Conservation (phyloP, 768 basidiomycete species). For the Leccinum olivaceopallidum region DNA sequence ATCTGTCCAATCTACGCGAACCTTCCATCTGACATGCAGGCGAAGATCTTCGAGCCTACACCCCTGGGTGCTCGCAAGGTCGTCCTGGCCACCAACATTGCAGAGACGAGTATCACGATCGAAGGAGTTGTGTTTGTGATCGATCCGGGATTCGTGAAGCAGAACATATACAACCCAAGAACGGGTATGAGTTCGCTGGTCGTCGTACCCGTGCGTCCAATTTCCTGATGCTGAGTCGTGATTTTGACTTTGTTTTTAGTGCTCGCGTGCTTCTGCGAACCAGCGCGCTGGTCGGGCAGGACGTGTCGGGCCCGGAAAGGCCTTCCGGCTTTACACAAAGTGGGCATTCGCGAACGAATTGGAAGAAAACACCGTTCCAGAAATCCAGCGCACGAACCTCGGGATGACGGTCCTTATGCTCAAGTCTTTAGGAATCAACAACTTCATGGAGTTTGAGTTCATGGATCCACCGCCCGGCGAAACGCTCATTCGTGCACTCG, state of each 20-base stretch:
- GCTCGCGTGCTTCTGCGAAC: constrained; percentile 96
- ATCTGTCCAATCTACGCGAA: constrained; percentile 99
- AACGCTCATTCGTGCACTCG: constrained; percentile 93
- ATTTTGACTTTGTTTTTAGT: constrained; percentile 44
- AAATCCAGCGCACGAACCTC: constrained; percentile 98
- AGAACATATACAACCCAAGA: constrained; percentile 97
- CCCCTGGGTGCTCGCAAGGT: constrained; percentile 96
- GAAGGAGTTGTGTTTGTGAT: constrained; percentile 99
- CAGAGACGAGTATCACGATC: constrained; percentile 99
- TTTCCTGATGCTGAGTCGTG: neutral
- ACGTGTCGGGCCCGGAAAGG: constrained; percentile 96
- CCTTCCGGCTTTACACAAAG: constrained; percentile 98
- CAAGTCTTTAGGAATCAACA: constrained; percentile 97
- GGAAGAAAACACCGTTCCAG: constrained; percentile 95
- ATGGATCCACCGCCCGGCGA: constrained; percentile 98
- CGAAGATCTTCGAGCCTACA: constrained; percentile 99
- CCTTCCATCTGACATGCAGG: constrained; percentile 99
- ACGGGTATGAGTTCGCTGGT: constrained; percentile 98
- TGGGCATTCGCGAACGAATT: constrained; percentile 97
- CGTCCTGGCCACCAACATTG: constrained; percentile 97
- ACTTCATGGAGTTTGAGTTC: constrained; percentile 97
- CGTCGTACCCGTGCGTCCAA: constrained; percentile 81
- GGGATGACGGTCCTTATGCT: constrained; percentile 93
- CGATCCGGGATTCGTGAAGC: constrained; percentile 99
- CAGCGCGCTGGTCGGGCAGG: constrained; percentile 97